phyloP scores from a whole-genome alignment of 106 monocot species.

The Xerophyta viscosa region DNA sequence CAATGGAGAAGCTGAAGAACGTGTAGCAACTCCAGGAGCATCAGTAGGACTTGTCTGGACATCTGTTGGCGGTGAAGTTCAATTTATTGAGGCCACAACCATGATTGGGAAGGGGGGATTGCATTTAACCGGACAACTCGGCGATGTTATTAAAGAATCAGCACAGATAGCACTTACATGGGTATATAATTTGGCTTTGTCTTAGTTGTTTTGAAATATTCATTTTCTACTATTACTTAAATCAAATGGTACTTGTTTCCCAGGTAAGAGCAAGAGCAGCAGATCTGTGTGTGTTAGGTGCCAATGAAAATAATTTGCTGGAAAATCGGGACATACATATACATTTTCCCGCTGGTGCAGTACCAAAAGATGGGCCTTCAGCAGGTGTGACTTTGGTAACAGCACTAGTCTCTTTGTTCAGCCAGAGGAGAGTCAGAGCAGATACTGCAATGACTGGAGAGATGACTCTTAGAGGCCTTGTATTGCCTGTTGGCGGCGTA shows the following conservation, averaged over 20 bases:
- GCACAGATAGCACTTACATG: conserved; percentile 98
- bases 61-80: conserved; percentile 92
- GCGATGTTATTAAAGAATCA: conserved; percentile 99
- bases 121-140: conserved; percentile 97
- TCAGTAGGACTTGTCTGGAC: conserved; percentile 99
- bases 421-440: conserved; percentile 66
- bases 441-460: conserved; percentile 99
- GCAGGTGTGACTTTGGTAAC: conserved; percentile 99
- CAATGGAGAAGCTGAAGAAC: conserved; percentile 74
- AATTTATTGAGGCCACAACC: conserved; percentile 90
- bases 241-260: background rate
- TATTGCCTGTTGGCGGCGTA: conserved; percentile 91
- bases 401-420: conserved; percentile 89
- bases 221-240: no score
- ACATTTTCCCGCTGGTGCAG: conserved; percentile 98
- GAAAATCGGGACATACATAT: conserved; percentile 88
- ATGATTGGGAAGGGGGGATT: conserved; percentile 92
- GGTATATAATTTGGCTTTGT: conserved; percentile 32
- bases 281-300: conserved; percentile 57
- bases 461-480: conserved; percentile 89
- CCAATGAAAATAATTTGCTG: conserved; percentile 47
- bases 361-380: conserved; percentile 98
- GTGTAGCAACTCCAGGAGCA: conserved; percentile 67
- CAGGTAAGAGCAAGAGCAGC: conserved; percentile 89
- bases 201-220: background rate